Evolutionary conservation across 2,329 filamentous ascomycete species (phyloP).

Genomic region (Verticillium klebahnii): DNA sequence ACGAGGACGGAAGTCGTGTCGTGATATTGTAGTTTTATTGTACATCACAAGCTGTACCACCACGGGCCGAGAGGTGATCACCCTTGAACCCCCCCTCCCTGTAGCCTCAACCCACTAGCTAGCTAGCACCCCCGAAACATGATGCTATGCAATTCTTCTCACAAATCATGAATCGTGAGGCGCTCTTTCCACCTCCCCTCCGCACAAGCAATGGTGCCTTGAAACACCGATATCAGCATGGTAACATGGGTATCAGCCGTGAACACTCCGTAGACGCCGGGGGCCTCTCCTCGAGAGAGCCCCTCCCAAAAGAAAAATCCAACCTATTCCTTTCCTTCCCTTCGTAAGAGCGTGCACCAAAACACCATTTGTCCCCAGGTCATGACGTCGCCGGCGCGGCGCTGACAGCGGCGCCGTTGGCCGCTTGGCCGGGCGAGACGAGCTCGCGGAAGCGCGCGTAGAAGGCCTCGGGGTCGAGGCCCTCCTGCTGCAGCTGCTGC

Average conservation of each 20-base stretch:
- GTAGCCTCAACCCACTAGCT: background rate
- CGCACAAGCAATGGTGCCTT: background rate
- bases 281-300: background rate
- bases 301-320: background rate
- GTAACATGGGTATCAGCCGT: background rate
- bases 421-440: background rate
- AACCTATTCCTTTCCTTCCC: background rate
- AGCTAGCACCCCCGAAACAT: background rate
- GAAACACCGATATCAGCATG: background rate
- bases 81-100: background rate
- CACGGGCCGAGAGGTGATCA: background rate
- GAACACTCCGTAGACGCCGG: background rate
- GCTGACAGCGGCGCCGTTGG: background rate
- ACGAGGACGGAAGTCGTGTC: background rate
- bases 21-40: background rate
- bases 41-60: background rate
- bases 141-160: background rate
- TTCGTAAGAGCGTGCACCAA: background rate
- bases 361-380: background rate
- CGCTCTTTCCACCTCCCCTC: background rate
- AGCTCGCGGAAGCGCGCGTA: conserved; percentile 2
- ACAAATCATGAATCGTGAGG: background rate
- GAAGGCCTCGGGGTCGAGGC: conserved; percentile 1
- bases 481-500: conserved; percentile 3
- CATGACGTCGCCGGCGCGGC: background rate